phyloP scores from a whole-genome alignment of 805 yeast species.

The Yarrowia divulgata region DNA sequence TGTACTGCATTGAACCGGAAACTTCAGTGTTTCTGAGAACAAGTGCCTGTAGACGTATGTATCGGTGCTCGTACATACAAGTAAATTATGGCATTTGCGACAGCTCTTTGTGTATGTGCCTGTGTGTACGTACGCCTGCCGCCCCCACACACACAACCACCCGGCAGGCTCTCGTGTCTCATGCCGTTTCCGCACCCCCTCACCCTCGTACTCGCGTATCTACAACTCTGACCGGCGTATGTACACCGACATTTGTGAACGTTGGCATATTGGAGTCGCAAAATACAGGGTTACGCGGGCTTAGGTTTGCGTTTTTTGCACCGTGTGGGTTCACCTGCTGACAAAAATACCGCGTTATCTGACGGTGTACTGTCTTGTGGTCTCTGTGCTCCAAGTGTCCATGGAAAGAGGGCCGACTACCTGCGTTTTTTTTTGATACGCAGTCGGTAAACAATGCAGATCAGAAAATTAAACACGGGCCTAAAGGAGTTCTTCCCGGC shows the following conservation, averaged over 20 bases:
- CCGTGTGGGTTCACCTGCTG: slow-evolving; percentile 3
- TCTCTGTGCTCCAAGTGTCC: background rate
- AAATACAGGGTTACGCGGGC: background rate
- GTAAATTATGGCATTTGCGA: too few species aligned
- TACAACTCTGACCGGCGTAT: background rate
- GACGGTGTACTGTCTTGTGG: too few species aligned
- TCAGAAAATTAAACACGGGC: background rate
- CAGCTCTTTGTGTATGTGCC: too few species aligned
- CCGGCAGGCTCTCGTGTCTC: too few species aligned
- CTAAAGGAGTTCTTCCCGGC: slow-evolving; percentile 6
- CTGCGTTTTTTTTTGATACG: background rate
- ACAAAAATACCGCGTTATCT: too few species aligned
- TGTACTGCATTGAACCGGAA: too few species aligned
- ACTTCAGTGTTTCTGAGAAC: too few species aligned
- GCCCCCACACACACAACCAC: too few species aligned
- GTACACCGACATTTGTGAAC: background rate
- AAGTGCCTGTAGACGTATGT: too few species aligned
- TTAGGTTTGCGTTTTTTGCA: background rate
- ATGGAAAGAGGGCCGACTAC: background rate
- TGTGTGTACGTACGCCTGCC: too few species aligned
- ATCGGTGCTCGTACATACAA: too few species aligned
- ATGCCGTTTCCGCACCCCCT: background rate
- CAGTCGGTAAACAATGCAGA: background rate
- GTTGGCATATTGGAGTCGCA: background rate
- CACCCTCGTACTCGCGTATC: background rate